Base-by-base conservation (phyloP, 1,284 basidiomycete genomes). In the Mycena citricolor region DNA sequence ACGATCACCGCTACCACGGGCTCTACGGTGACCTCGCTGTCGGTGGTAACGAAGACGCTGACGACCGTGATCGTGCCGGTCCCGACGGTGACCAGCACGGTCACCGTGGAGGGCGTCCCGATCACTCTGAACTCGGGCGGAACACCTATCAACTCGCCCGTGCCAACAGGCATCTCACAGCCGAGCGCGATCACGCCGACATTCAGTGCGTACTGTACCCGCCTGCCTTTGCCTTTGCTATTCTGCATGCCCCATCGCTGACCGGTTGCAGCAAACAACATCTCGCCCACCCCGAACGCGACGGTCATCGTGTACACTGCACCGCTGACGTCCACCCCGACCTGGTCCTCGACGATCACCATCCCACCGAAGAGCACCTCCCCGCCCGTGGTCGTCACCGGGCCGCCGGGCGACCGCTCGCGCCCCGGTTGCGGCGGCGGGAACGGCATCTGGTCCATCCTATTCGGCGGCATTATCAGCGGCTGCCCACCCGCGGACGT, bases 61-160 rank as follows among this genome's bases (percentile, higher is more conserved):
- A 51, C 49, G 4, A 47, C 44, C 8, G 16, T 47, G 1, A 20
- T 47, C 14, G 26, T 51, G 4, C 33, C 44, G 12, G 31, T 51
- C 14, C 49, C 49, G 2, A 38, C 21, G 13, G 16, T 25, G 8
- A 47, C 49, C 10, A 42, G 44, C 2, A 45, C 42, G 5, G 34
- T 52, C 10, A 25, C 17, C 4, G 39, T 49, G 13, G 42, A 37
- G 20, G 51, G 42, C 3, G 22, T 39, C 13, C 41, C 24, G 1
- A 37, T 49, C 12, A 49, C 37, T 2, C 21, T 52, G 12, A 35
- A 20, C 20, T 29, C 42, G 11, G 47, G 51, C 10, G 51, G 51
- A 12, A 52, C 51, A 4, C 47, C 47, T 1, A 32, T 52, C 14
- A 49, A 49, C 29, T 32, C 21, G 2, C 51, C 47, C 5, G 10